A percentile compares a stretch with the other conserved stretches of the same genome.
Evolutionary conservation across 352 stramenopile genomes (phyloP).

Genomic region (Pythium dissotocum): DNA sequence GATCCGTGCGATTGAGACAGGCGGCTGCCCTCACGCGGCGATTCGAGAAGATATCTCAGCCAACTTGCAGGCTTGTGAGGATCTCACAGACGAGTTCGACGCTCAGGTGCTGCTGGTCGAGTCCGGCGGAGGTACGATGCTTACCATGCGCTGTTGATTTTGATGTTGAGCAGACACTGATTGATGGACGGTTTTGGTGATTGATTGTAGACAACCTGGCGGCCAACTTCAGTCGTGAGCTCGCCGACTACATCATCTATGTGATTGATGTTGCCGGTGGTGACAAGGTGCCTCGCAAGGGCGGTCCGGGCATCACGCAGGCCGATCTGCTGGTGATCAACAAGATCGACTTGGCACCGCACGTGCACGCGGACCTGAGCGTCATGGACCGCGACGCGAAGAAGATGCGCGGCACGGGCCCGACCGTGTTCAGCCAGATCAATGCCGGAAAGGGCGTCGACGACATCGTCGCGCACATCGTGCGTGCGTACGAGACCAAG

Average conservation of each 20-base stretch:
- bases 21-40: constrained; percentile 96
- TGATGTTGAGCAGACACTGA: background rate
- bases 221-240: constrained; percentile 96
- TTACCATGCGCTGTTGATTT: background rate
- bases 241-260: constrained; percentile 99
- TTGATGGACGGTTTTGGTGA: background rate
- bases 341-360: constrained; percentile 97
- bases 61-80: constrained; percentile 96
- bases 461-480: constrained; percentile 90
- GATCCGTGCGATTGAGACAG: constrained; percentile 97
- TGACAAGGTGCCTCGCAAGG: constrained; percentile 98
- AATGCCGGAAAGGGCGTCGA: constrained; percentile 89
- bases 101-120: constrained; percentile 89
- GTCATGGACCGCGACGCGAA: constrained; percentile 96
- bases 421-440: constrained; percentile 96
- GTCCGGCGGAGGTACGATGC: constrained; percentile 71
- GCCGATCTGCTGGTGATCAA: constrained; percentile 98
- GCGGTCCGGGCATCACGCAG: constrained; percentile 97
- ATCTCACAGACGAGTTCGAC: constrained; percentile 90
- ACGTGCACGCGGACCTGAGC: constrained; percentile 92
- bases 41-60: constrained; percentile 97
- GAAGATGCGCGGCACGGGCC: constrained; percentile 93
- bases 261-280: constrained; percentile 98
- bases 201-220: constrained; percentile 92
- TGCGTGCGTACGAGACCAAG: constrained; percentile 39